Percentiles rank a stretch among this genome's conserved stretches.
Conservation (phyloP, 164 flowering plant genomes). For the Cinnamomum chago region DNA sequence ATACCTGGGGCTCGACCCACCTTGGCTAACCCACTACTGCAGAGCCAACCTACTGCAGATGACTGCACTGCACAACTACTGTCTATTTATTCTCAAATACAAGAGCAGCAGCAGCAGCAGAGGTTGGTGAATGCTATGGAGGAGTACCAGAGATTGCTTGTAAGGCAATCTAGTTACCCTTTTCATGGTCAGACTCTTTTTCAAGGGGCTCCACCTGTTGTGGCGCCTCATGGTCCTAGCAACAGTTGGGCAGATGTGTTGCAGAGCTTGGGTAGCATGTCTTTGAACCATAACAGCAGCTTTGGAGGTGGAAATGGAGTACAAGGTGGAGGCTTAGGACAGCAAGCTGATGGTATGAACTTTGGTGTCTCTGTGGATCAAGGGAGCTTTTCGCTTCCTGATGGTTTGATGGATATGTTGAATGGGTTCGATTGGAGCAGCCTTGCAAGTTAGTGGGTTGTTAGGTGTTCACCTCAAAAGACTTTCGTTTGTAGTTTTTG, state of each 20-base stretch:
- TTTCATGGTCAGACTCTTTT: neutral
- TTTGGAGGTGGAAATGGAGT: neutral
- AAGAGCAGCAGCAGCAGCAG: neutral
- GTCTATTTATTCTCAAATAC: neutral
- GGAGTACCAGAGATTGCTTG: neutral
- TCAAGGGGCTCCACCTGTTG: neutral
- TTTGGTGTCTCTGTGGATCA: neutral
- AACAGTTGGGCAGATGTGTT: neutral
- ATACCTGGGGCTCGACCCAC: neutral
- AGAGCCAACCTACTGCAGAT: neutral
- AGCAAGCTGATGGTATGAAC: neutral
- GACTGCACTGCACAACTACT: neutral
- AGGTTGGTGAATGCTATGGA: no score
- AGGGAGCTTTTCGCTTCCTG: neutral
- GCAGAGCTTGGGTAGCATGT: conserved; percentile 1
- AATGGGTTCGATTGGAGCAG: conserved; percentile 3
- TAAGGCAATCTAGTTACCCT: neutral
- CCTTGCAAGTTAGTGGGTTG: neutral
- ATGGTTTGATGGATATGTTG: neutral
- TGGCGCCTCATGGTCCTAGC: neutral
- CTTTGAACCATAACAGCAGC: neutral
- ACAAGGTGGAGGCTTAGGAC: no score
- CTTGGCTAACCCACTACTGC: neutral
- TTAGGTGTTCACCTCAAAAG: neutral
- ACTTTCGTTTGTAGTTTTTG: no score